A percentile compares a stretch with the other conserved stretches of the same genome.
These are phyloP conservation scores for Neurospora cerealis DNA, from an alignment of 495 filamentous ascomycete species.

Conservation along the genomic window DNA sequence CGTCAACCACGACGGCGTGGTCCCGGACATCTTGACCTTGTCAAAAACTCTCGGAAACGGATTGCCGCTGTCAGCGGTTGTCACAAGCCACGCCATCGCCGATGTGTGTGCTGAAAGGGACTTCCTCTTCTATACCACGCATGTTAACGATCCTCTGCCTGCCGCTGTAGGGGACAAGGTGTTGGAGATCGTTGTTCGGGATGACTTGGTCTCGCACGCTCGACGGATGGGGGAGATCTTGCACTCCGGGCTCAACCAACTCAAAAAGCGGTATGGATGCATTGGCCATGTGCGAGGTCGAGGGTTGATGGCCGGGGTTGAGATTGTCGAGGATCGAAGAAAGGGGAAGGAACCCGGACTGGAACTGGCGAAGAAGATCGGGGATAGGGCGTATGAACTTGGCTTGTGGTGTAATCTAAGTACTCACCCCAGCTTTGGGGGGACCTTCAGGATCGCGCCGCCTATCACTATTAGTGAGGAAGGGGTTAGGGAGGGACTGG, in stretches of 20 bases:
- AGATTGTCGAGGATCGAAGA: conserved; percentile 37
- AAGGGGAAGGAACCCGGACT: conserved; percentile 31
- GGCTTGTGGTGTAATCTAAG: conserved; percentile 46
- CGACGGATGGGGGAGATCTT: conserved; percentile 30
- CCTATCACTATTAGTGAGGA: conserved; percentile 43
- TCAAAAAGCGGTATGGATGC: conserved; percentile 39
- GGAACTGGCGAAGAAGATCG: conserved; percentile 38
- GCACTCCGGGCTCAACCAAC: conserved; percentile 27
- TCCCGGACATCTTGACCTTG: conserved; percentile 44
- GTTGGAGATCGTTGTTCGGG: conserved; percentile 44
- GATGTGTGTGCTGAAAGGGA: conserved; percentile 23
- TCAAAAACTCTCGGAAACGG: conserved; percentile 48
- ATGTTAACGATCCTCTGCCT: conserved; percentile 45
- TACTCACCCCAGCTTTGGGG: conserved; percentile 40
- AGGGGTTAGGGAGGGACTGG: conserved; percentile 39
- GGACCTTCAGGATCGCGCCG: conserved; percentile 47
- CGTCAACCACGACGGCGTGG: conserved; percentile 35
- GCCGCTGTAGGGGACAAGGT: conserved; percentile 47
- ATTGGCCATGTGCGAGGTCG: conserved; percentile 48
- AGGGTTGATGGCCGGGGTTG: conserved; percentile 43
- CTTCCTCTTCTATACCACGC: conserved; percentile 32
- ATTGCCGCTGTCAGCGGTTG: conserved; percentile 40
- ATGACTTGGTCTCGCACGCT: conserved; percentile 33
- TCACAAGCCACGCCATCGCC: conserved; percentile 39
- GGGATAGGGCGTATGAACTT: conserved; percentile 32